Evolutionary conservation across 805 yeast genomes (phyloP), one percentile per base, ranked within the genome.

Genomic region (Pichia californica): DNA sequence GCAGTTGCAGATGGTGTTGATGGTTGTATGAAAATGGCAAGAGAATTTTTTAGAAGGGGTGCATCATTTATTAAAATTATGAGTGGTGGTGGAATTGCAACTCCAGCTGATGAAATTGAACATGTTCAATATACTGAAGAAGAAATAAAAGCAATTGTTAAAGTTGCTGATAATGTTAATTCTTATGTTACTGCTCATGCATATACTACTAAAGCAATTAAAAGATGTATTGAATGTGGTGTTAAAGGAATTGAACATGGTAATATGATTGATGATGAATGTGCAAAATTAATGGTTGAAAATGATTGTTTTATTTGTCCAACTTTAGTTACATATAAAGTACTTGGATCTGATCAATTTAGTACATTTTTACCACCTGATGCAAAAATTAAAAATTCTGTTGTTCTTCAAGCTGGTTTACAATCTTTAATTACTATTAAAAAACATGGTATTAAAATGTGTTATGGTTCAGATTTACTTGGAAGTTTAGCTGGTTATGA

Each of bases 181-280:
- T 54, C 61, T 8, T 56, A 46, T 43, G 62, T 57, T 21, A 57
- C 63, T 28, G 60, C 61, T 7, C 62, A 59, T 40, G 54, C 57
- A 15, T 57, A 57, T 40, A 56, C 62, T 9, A 50, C 59, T 5
- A 43, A 46, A 18, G 47, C 57, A 10, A 57, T 59, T 19, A 45
- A 47, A 30, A 53, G 49, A 21, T 55, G 60, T 44, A 42, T 59
- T 19, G 43, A 46, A 6, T 52, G 51, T 45, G 63, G 63, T 11
- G 58, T 53, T n/a, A 51, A 41, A 32, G 62, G 63, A 19, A 56
- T 59, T 32, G 63, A 59, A 43, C 63, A 59, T 42, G 63, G 63
- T 4, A 59, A 59, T 33, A 30, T 59, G 31, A 38, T 59, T 27
- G 58, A 57, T 31, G 59, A 51, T 13, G 58, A 53, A 27, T 47